Percentiles rank a stretch among this genome's conserved stretches.
Evolutionary conservation across 495 filamentous ascomycete species (phyloP).

Genomic region (Cladorrhinum samala): DNA sequence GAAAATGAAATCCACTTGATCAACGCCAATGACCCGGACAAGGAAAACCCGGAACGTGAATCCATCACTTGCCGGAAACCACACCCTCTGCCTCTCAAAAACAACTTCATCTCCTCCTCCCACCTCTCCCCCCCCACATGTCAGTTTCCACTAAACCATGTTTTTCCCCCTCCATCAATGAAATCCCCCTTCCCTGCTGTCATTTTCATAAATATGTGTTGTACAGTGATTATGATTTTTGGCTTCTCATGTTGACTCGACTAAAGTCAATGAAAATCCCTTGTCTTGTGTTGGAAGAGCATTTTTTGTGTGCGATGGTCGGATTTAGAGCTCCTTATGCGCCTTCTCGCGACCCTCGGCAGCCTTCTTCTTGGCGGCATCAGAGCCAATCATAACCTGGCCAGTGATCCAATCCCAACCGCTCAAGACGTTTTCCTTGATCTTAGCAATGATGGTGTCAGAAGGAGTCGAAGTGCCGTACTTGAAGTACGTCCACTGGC

Average conservation of each 20-base stretch:
- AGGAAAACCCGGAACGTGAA: neutral
- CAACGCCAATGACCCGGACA: neutral
- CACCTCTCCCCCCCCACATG: neutral
- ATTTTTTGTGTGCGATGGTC: neutral
- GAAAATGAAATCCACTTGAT: neutral
- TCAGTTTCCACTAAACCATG: neutral
- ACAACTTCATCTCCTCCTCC: neutral
- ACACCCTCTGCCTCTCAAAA: neutral
- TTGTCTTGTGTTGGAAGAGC: neutral
- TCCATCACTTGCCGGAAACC: neutral
- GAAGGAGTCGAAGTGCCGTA: slow-evolving; percentile 66
- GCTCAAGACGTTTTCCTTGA: slow-evolving; percentile 46
- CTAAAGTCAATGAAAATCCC: neutral
- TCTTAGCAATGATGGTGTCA: slow-evolving; percentile 58
- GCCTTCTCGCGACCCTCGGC: slow-evolving; percentile 27
- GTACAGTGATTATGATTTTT: neutral
- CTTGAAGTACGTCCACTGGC: slow-evolving; percentile 68
- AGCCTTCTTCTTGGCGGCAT: slow-evolving; percentile 55
- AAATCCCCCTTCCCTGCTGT: neutral
- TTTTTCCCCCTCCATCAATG: no score
- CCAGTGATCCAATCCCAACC: slow-evolving; percentile 55
- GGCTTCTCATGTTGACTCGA: neutral
- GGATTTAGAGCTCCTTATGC: slow-evolving; percentile 27
- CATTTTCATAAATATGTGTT: neutral
- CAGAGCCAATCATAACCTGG: slow-evolving; percentile 55